These are phyloP conservation scores for Rosa hybrid DNA, from an alignment of 331 rosid species.

Conservation along the genomic window DNA sequence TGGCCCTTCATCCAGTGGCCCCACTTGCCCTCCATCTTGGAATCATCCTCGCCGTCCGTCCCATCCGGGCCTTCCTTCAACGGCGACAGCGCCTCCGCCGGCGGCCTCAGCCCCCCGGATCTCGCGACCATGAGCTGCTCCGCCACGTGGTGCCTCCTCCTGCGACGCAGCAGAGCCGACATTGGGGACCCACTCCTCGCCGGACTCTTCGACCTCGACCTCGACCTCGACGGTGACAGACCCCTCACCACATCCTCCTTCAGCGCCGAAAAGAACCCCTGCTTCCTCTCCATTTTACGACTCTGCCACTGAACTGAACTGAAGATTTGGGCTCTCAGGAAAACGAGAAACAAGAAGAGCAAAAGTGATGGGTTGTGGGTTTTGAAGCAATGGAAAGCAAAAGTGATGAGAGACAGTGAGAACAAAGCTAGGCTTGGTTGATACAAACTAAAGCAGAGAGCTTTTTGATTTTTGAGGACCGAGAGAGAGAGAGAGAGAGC, in stretches of 20 bases:
- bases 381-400: neutral
- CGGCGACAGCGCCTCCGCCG: slow-evolving; percentile 83
- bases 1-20: slow-evolving; percentile 94
- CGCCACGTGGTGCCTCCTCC: slow-evolving; percentile 61
- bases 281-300: slow-evolving; percentile 80
- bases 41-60: slow-evolving; percentile 58
- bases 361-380: neutral
- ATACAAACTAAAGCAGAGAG: neutral
- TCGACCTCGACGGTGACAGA: slow-evolving; percentile 70
- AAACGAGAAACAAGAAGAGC: neutral
- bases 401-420: neutral
- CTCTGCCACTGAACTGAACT: slow-evolving; percentile 19
- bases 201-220: slow-evolving; percentile 79
- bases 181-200: slow-evolving; percentile 68
- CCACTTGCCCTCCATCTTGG: slow-evolving; percentile 77
- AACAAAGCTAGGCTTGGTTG: neutral
- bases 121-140: slow-evolving; percentile 60
- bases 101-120: slow-evolving; percentile 91
- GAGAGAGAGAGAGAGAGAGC: slow-evolving; percentile 2
- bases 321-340: neutral
- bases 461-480: neutral
- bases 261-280: slow-evolving; percentile 84
- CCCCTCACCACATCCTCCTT: slow-evolving; percentile 89
- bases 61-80: slow-evolving; percentile 80
- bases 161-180: slow-evolving; percentile 60